A percentile compares a stretch with the other conserved stretches of the same genome.
Evolutionary conservation across 2,329 filamentous ascomycete genomes (phyloP).

Genomic region (Xylariaceae sp.): DNA sequence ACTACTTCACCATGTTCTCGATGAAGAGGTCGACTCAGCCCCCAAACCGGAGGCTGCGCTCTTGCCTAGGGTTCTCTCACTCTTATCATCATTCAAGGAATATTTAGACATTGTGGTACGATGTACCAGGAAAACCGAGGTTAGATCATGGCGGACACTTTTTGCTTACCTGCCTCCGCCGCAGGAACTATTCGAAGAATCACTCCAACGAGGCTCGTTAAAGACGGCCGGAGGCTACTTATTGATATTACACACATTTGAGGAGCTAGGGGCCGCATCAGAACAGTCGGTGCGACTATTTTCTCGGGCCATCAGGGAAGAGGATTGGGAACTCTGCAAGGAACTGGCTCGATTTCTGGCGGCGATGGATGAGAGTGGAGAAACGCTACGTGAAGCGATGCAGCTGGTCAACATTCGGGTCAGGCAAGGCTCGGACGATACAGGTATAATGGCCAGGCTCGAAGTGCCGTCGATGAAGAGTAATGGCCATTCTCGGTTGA

Average conservation of each 20-base stretch:
- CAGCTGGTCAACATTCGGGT: constrained; percentile 56
- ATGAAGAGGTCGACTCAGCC: constrained; percentile 84
- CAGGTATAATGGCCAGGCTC: constrained; percentile 37
- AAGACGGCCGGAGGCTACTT: constrained; percentile 97
- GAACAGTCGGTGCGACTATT: constrained; percentile 82
- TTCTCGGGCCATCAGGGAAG: constrained; percentile 76
- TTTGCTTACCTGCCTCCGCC: constrained; percentile 91
- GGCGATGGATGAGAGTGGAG: constrained; percentile 84
- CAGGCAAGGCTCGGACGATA: constrained; percentile 39
- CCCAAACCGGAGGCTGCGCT: constrained; percentile 66
- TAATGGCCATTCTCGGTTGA: constrained; percentile 30
- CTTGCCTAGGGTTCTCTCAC: constrained; percentile 64
- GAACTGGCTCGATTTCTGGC: constrained; percentile 94
- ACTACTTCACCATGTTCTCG: constrained; percentile 87
- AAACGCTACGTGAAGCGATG: constrained; percentile 74
- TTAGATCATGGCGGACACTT: constrained; percentile 90
- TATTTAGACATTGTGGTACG: constrained; percentile 96
- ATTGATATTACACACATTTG: constrained; percentile 86
- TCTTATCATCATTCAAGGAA: constrained; percentile 73
- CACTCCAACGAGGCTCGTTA: constrained; percentile 77
- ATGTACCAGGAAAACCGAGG: constrained; percentile 95
- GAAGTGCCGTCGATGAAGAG: constrained; percentile 37
- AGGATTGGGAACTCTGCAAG: constrained; percentile 94
- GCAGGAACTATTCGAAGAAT: constrained; percentile 91
- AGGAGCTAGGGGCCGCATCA: constrained; percentile 68